These are phyloP conservation scores for Monilinia vaccinii-corymbosi DNA, from an alignment of 2,329 filamentous ascomycete genomes.

Conservation along the genomic window DNA sequence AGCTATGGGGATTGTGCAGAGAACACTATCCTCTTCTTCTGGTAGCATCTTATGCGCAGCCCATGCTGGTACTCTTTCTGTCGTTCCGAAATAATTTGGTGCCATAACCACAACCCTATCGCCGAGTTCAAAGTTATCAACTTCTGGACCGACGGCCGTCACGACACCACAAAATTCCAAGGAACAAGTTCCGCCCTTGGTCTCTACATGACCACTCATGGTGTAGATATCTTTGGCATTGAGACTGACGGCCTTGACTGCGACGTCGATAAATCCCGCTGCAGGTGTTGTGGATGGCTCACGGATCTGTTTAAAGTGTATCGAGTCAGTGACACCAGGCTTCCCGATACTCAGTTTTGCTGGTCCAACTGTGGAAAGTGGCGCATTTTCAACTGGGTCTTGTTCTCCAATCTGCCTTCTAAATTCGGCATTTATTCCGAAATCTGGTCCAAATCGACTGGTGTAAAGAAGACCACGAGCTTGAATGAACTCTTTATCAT, in stretches of 20 bases:
- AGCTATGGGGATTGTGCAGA: slow-evolving; percentile 13
- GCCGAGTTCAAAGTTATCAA: not conserved
- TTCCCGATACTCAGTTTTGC: not conserved
- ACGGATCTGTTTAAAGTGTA: not conserved
- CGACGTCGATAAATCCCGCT: not conserved
- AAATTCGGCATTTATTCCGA: not conserved
- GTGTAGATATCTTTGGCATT: not conserved
- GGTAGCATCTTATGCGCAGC: slow-evolving; percentile 20
- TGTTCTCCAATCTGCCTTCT: not conserved
- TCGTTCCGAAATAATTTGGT: not conserved
- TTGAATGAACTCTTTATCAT: not conserved
- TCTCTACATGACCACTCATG: not conserved
- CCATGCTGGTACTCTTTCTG: not conserved
- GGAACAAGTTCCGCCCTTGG: not conserved
- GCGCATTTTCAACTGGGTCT: not conserved
- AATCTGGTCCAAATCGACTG: not conserved
- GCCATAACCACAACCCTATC: not conserved
- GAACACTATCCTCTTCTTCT: slow-evolving; percentile 24
- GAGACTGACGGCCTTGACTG: not conserved
- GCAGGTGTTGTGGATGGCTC: not conserved
- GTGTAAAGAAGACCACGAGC: not conserved
- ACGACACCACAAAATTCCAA: not conserved
- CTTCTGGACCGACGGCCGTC: not conserved
- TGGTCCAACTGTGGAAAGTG: not conserved
- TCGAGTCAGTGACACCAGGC: not conserved